A percentile compares a stretch with the other conserved stretches of the same genome.
Conservation (phyloP, 2,329 filamentous ascomycete genomes). For the Juglanconis sp. region DNA sequence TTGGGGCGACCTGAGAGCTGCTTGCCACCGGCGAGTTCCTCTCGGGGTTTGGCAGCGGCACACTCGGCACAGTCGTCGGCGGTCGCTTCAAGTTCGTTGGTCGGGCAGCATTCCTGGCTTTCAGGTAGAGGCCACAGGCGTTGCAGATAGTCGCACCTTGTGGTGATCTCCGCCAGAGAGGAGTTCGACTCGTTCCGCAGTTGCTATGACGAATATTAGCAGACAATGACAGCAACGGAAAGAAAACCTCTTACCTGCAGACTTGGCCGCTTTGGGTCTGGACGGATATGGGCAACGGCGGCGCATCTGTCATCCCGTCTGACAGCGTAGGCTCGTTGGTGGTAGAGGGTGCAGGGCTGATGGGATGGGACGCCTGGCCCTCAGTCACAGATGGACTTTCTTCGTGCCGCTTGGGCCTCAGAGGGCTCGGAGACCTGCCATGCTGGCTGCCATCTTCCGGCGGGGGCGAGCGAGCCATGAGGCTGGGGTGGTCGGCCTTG, state of each 20-base stretch:
- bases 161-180: slow-evolving; percentile 89
- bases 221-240: slow-evolving; percentile 11
- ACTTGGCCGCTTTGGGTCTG: slow-evolving; percentile 57
- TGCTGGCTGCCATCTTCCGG: slow-evolving; percentile 21
- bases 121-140: slow-evolving; percentile 91
- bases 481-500: slow-evolving; percentile 15
- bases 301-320: slow-evolving; percentile 13
- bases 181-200: slow-evolving; percentile 89
- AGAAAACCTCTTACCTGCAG: slow-evolving; percentile 58
- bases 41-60: slow-evolving; percentile 41
- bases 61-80: slow-evolving; percentile 46
- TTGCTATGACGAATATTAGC: slow-evolving; percentile 59
- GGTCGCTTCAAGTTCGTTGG: slow-evolving; percentile 87
- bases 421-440: slow-evolving; percentile 15
- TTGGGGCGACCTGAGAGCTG: slow-evolving; percentile 35
- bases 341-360: slow-evolving; percentile 15
- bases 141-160: slow-evolving; percentile 96
- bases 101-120: slow-evolving; percentile 85
- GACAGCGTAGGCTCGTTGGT: slow-evolving; percentile 9
- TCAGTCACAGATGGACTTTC: slow-evolving; percentile 12
- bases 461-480: slow-evolving; percentile 22
- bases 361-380: slow-evolving; percentile 19
- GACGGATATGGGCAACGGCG: neutral
- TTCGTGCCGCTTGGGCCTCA: slow-evolving; percentile 8
- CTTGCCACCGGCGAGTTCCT: slow-evolving; percentile 37